These are phyloP conservation scores for Cryptococcus sp. DNA, from an alignment of 1,284 basidiomycete species.

Conservation along the genomic window DNA sequence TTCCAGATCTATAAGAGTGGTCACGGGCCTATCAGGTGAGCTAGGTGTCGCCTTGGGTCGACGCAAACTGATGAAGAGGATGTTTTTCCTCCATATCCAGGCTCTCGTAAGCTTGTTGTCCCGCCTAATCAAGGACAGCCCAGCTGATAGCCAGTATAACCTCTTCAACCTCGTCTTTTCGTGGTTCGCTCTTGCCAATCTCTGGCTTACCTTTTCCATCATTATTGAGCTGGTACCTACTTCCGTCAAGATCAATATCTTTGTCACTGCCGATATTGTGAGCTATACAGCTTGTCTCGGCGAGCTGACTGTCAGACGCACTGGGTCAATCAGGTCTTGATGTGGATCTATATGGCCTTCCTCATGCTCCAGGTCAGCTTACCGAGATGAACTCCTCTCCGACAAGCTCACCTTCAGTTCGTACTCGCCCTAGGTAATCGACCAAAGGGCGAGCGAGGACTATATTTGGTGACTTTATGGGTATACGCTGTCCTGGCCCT, in stretches of 20 bases:
- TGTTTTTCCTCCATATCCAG: constrained; percentile 94
- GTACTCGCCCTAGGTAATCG: constrained; percentile 92
- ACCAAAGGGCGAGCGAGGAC: constrained; percentile 84
- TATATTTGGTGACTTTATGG: constrained; percentile 71
- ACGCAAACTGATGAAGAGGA: constrained; percentile 50
- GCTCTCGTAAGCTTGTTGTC: constrained; percentile 60
- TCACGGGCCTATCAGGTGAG: constrained; percentile 65
- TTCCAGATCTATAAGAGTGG: constrained; percentile 81
- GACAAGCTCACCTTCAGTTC: constrained; percentile 56
- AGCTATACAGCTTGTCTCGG: constrained; percentile 25
- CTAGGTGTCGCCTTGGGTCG: neutral
- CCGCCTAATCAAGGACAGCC: neutral
- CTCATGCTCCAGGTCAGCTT: constrained; percentile 58
- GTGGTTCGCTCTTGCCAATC: constrained; percentile 88
- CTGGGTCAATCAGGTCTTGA: constrained; percentile 77
- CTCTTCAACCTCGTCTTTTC: constrained; percentile 75
- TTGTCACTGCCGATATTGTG: constrained; percentile 63
- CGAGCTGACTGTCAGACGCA: constrained; percentile 59
- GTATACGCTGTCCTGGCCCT: constrained; percentile 72
- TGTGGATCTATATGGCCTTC: constrained; percentile 85
- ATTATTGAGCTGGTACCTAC: constrained; percentile 82
- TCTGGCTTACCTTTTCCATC: constrained; percentile 94
- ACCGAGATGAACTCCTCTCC: neutral
- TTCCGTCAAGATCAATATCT: constrained; percentile 56
- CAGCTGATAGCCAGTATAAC: constrained; percentile 58